Evolutionary conservation across 2,329 filamentous ascomycete genomes (phyloP), one percentile per base, ranked within the genome.

Genomic region (Epichloe gansuensis): DNA sequence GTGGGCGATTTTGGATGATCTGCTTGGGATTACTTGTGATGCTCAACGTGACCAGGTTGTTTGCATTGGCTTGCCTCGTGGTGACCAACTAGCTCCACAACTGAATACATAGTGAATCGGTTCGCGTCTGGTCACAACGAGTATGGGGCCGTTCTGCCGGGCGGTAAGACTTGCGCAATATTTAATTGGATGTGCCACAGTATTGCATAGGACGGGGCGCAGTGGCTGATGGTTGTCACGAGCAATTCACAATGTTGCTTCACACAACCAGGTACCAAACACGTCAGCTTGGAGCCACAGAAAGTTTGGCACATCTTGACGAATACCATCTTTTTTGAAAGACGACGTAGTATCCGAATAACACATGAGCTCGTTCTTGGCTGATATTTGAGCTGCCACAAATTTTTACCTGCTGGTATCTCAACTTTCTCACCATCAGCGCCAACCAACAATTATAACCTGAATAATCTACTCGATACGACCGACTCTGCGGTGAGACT

Each of bases 91-190:
- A 17, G 23, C 40, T 38, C 49, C 49, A 39, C 44, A 47, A 59
- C 56, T 61, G 59, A 44, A 25, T 9, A n/a, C 17, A 21, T 21
- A 21, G 17, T 21, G 17, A 15, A 21, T 23, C 27, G 27, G 27
- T 31, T 31, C 27, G 27, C 27, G 27, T 31, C 27, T 31, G 27
- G 27, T 31, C 27, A 11, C 9, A 31, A 31, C 31, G 11, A 27
- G 27, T 27, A 27, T 35, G 31, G 56, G 58, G 60, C 54, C 54
- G 60, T 64, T 68, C 61, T 68, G 66, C 66, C 66, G 57, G 66
- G 66, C 66, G 66, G 66, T 68, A 59, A 63, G 54, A 48, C 12
- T 44, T 34, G 42, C 13, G 25, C n/a, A 11, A 4, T 21, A 9
- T 9, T 39, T 5, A 6, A 17, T 21, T 15, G 21, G 31, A 9